phyloP scores from a whole-genome alignment of 2,329 filamentous ascomycete species.

The Onygenales sp. region DNA sequence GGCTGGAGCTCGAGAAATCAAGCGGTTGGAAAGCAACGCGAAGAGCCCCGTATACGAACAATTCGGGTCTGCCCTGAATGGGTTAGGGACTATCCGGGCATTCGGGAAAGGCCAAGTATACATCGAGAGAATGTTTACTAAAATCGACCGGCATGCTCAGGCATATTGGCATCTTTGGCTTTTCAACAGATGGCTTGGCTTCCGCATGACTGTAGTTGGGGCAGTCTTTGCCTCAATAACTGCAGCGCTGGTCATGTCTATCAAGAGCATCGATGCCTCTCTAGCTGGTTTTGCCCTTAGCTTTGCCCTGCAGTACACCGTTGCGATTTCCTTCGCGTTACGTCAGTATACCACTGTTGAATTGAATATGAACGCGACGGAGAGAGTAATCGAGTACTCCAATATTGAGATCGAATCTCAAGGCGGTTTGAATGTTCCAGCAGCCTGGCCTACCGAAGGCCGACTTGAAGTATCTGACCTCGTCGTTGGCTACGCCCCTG shows the following conservation, averaged over 20 bases:
- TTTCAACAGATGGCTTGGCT: constrained; percentile 68
- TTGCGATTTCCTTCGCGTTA: constrained; percentile 55
- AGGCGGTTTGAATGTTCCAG: constrained; percentile 52
- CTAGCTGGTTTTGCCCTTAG: constrained; percentile 67
- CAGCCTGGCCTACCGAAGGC: constrained; percentile 67
- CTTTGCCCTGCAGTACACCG: constrained; percentile 62
- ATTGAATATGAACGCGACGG: constrained; percentile 68
- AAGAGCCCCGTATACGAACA: constrained; percentile 76
- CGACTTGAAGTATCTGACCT: constrained; percentile 64
- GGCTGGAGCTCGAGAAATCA: constrained; percentile 62
- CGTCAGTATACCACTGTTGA: constrained; percentile 62
- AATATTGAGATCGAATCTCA: constrained; percentile 58
- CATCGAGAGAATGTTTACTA: constrained; percentile 57
- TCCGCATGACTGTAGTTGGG: constrained; percentile 61
- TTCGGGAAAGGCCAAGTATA: constrained; percentile 62
- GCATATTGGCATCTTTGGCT: constrained; percentile 61
- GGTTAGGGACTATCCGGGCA: constrained; percentile 65
- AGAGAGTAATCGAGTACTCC: constrained; percentile 67
- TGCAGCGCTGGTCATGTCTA: constrained; percentile 53
- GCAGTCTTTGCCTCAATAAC: constrained; percentile 59
- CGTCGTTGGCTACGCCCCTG: constrained; percentile 61
- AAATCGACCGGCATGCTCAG: constrained; percentile 58
- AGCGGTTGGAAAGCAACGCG: constrained; percentile 65
- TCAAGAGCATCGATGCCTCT: constrained; percentile 54
- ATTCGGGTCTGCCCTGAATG: constrained; percentile 62